These are phyloP conservation scores for Talaromyces sp. DNA, from an alignment of 2,329 filamentous ascomycete genomes.

Conservation along the genomic window DNA sequence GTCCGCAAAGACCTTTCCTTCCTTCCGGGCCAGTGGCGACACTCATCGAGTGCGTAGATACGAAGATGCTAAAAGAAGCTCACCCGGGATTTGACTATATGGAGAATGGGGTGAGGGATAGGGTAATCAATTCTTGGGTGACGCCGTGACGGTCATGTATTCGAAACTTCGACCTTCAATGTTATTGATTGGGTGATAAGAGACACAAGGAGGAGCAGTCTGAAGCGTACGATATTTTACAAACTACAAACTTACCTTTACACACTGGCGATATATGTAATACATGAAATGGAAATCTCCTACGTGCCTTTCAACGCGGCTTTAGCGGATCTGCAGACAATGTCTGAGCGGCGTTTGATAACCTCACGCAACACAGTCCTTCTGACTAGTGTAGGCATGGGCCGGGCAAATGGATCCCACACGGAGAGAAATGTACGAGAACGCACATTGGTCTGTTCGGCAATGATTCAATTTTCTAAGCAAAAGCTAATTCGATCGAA, in stretches of 20 bases:
- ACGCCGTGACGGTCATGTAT: too few relatives aligned
- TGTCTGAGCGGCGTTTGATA: constrained; percentile 1
- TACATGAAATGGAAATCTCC: neutral
- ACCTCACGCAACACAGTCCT: constrained; percentile 5
- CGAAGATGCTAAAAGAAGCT: too few relatives aligned
- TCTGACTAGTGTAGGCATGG: neutral
- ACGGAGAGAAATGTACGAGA: constrained; percentile 16
- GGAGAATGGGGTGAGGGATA: too few relatives aligned
- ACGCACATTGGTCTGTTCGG: constrained; percentile 23
- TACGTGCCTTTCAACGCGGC: neutral
- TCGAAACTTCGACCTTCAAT: too few relatives aligned
- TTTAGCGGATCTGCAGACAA: neutral
- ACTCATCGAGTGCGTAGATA: too few relatives aligned
- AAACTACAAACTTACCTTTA: neutral
- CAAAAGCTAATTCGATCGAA: constrained; percentile 21
- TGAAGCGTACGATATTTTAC: neutral
- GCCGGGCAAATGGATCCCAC: neutral
- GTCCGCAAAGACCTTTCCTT: constrained; percentile 29
- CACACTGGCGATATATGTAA: too few relatives aligned
- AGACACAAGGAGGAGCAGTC: too few relatives aligned
- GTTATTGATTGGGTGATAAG: too few relatives aligned
- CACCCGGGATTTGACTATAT: too few relatives aligned
- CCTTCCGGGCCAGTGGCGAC: constrained; percentile 20
- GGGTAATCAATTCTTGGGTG: too few relatives aligned
- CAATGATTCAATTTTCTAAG: constrained; percentile 23